Evolutionary conservation across 768 basidiomycete species (phyloP).

Genomic region (Leucogyrophana mollusca): DNA sequence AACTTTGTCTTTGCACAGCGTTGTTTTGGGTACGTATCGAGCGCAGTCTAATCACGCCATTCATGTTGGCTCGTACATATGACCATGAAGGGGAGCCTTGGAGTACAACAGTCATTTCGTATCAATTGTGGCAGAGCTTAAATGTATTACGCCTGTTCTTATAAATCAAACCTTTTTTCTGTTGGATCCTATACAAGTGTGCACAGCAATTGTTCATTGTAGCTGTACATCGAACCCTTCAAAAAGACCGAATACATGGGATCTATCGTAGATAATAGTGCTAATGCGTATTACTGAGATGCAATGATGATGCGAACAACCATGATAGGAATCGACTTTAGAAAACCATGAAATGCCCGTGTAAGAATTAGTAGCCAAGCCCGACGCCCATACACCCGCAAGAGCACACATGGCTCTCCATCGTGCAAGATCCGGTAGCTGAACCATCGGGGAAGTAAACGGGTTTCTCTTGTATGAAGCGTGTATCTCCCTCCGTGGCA

Average conservation of each 20-base stretch:
- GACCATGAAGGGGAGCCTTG: too few relatives aligned
- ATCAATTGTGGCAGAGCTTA: too few relatives aligned
- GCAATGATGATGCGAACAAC: too few relatives aligned
- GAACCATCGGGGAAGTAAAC: slow-evolving; percentile 14
- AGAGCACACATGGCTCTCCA: slow-evolving; percentile 17
- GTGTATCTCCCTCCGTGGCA: slow-evolving; percentile 5
- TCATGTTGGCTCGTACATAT: too few relatives aligned
- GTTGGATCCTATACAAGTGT: slow-evolving; percentile 2
- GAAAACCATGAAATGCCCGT: slow-evolving; percentile 3
- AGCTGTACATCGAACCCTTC: background rate
- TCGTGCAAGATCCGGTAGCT: slow-evolving; percentile 13
- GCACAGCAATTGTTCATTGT: background rate
- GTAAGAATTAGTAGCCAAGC: slow-evolving; percentile 10
- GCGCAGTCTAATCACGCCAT: too few relatives aligned
- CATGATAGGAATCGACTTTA: too few relatives aligned
- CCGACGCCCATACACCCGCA: slow-evolving; percentile 16
- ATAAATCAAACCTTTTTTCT: too few relatives aligned
- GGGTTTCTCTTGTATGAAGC: slow-evolving; percentile 18
- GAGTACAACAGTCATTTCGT: too few relatives aligned
- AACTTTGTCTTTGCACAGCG: too few relatives aligned
- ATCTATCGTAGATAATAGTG: slow-evolving; percentile 18
- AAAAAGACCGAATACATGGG: slow-evolving; percentile 17
- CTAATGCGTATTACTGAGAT: too few relatives aligned
- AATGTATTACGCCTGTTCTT: too few relatives aligned
- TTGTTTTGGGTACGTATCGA: too few relatives aligned